Conservation (phyloP, 257 asterid species). For the Solanum arcanum region DNA sequence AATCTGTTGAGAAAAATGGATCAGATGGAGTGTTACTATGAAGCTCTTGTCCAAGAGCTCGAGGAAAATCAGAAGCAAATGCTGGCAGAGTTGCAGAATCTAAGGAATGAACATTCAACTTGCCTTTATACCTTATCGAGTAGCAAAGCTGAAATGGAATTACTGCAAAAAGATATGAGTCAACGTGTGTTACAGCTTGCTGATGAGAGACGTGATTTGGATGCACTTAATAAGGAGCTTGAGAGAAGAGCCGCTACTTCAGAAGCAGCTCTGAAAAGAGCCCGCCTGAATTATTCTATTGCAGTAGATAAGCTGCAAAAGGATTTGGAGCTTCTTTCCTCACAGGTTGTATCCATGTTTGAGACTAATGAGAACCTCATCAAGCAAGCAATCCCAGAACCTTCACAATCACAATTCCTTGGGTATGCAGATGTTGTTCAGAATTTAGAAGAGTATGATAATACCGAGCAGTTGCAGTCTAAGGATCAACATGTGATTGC, state of each 20-base stretch:
- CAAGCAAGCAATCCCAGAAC: conserved; percentile 63
- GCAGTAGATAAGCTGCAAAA: conserved; percentile 92
- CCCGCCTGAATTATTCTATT: conserved; percentile 84
- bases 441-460: conserved; percentile 25
- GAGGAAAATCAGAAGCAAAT: conserved; percentile 91
- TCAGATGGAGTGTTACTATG: conserved; percentile 94
- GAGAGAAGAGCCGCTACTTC: conserved; percentile 66
- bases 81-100: conserved; percentile 69
- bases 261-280: conserved; percentile 81
- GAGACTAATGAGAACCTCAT: conserved; percentile 82
- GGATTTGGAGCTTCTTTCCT: conserved; percentile 91
- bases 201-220: conserved; percentile 58
- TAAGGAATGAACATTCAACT: conserved; percentile 69
- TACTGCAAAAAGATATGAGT: conserved; percentile 45
- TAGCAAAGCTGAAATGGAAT: conserved; percentile 54
- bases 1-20: conserved; percentile 60
- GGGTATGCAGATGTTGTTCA: conserved; percentile 9
- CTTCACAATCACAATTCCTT: conserved; percentile 21
- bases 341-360: conserved; percentile 88
- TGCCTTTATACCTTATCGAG: conserved; percentile 61
- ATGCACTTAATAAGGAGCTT: conserved; percentile 62
- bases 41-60: conserved; percentile 82
- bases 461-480: conserved; percentile 8
- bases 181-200: conserved; percentile 45
- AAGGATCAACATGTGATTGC: conserved; percentile 27